Conservation (phyloP, 2,329 filamentous ascomycete genomes). For the Exophiala spinifera region DNA sequence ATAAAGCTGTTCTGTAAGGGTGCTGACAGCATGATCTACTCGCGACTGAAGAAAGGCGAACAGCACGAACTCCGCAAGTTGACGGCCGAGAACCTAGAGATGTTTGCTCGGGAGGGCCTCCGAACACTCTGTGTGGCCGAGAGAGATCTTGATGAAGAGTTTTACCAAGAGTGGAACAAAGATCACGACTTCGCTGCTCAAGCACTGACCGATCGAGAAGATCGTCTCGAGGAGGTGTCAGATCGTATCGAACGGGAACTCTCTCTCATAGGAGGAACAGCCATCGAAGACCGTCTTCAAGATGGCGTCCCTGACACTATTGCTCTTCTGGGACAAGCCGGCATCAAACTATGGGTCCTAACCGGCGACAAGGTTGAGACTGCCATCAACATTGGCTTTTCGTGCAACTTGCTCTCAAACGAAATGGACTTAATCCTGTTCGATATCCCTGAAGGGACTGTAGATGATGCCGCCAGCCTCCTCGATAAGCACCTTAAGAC, state of each 20-base stretch:
- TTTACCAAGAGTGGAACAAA: conserved; percentile 80
- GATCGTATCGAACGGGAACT: conserved; percentile 90
- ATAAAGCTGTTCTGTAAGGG: conserved; percentile 97
- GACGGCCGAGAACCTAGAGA: conserved; percentile 91
- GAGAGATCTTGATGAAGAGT: conserved; percentile 71
- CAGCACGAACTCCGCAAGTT: conserved; percentile 77
- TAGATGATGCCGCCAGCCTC: conserved; percentile 63
- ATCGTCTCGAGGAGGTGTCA: conserved; percentile 85
- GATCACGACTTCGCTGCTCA: conserved; percentile 85
- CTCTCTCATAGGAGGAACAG: conserved; percentile 84
- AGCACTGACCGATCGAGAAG: conserved; percentile 80
- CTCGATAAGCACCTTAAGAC: conserved; percentile 68
- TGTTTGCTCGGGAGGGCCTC: conserved; percentile 93
- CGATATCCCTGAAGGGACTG: conserved; percentile 72
- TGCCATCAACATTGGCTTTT: conserved; percentile 99
- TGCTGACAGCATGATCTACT: conserved; percentile 95
- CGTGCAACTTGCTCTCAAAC: conserved; percentile 94
- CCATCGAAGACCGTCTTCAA: conserved; percentile 94
- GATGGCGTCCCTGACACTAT: conserved; percentile 97
- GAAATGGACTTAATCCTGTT: conserved; percentile 95
- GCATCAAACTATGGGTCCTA: conserved; percentile 97
- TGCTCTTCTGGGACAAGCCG: conserved; percentile 80
- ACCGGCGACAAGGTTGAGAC: conserved; percentile 99
- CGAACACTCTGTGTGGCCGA: conserved; percentile 93
- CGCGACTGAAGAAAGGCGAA: conserved; percentile 77